A percentile compares a stretch with the other conserved stretches of the same genome.
phyloP scores from a whole-genome alignment of 2,329 filamentous ascomycete species.

The Capronia epimyces region DNA sequence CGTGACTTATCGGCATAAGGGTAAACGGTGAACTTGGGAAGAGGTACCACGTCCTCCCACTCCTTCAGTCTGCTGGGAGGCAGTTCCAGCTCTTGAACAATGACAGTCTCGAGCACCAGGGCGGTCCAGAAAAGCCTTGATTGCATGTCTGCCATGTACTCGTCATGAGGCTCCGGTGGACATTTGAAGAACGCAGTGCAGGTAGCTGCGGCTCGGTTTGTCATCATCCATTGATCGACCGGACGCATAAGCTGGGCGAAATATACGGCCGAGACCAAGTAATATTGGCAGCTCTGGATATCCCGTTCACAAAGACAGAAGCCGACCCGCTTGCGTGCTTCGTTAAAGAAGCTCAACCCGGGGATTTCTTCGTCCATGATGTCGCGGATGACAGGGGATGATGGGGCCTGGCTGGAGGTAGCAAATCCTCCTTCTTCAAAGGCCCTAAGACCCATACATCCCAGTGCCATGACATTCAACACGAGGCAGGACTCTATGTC shows the following conservation, averaged over 20 bases:
- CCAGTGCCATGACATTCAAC: constrained; percentile 48
- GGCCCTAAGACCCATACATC: constrained; percentile 47
- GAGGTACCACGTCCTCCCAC: constrained; percentile 49
- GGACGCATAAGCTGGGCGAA: constrained; percentile 50
- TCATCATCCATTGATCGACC: constrained; percentile 51
- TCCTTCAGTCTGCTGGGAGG: constrained; percentile 48
- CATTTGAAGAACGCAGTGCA: constrained; percentile 38
- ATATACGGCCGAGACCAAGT: constrained; percentile 49
- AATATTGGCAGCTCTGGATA: constrained; percentile 49
- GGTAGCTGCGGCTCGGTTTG: constrained; percentile 48
- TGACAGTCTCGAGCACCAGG: constrained; percentile 52
- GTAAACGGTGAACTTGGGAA: constrained; percentile 50
- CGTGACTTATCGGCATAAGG: constrained; percentile 35
- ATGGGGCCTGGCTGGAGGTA: constrained; percentile 23
- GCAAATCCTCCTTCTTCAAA: constrained; percentile 48
- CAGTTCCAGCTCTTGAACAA: constrained; percentile 51
- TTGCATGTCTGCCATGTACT: constrained; percentile 54
- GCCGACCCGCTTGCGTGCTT: constrained; percentile 49
- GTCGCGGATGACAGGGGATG: constrained; percentile 33
- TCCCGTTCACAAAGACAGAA: constrained; percentile 49
- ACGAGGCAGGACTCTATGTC: constrained; percentile 50
- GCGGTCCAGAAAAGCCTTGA: constrained; percentile 53
- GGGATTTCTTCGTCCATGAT: constrained; percentile 45
- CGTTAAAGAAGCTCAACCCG: constrained; percentile 51
- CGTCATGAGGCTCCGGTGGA: constrained; percentile 42